Evolutionary conservation across 2,329 filamentous ascomycete genomes (phyloP), one percentile per base, ranked within the genome.

Genomic region (Zalaria obscura): DNA sequence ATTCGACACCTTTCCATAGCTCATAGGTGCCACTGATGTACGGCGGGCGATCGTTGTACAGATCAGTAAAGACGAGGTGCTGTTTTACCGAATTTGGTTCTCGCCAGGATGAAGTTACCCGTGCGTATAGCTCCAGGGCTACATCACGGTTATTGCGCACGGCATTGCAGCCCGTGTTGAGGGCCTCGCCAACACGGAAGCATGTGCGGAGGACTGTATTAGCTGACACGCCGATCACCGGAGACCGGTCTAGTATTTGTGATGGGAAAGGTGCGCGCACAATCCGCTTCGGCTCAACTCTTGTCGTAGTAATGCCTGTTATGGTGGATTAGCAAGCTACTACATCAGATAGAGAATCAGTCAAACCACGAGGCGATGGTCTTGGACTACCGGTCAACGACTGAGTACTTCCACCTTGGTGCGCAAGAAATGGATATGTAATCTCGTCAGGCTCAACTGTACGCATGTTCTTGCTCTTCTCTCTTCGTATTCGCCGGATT

Each of bases 101-200:
- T 0, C 78, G 69, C 41, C 62, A 69, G 0, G 78, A 80, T 40
- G 66, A 67, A 1, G 63, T 63, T 2, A 83, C 72, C 26, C 73
- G 67, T 3, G 76, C 76, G 51, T 77, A 84, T 0, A 83, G 57
- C 53, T 83, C 78, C 45, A 83, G 69, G 0, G 71, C 41, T 5
- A 67, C 54, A 3, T 63, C 64, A 40, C 71, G 67, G 35, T 70
- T 65, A 10, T 62, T 62, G 37, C 76, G 60, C 3, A 58, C 57
- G 8, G 64, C 63, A 40, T 63, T 63, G 39, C 55, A 59, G 31
- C 69, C 69, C 37, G 65, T 64, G 38, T 67, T 70, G 38, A 75
- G 54, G 43, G 80, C 69, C 51, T 82, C 76, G 3, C 72, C 73
- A 25, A 80, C 65, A 26, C 76, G 69, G 49, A 83, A 83, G 52